These are phyloP conservation scores for Oenanthe javanica DNA, from an alignment of 140 eudicot species.

Conservation along the genomic window DNA sequence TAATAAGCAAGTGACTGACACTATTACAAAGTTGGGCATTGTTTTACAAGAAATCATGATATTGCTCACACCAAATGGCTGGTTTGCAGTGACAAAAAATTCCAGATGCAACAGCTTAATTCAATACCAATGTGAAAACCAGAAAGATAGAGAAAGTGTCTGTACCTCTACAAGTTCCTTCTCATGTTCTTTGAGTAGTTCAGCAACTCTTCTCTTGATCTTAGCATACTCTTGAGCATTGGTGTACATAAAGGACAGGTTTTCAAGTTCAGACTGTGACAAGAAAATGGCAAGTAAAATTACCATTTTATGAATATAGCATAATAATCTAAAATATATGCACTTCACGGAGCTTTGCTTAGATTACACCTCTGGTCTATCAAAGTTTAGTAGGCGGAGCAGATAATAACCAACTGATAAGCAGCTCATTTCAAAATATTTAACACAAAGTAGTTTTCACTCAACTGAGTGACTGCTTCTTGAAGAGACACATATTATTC, in stretches of 20 bases:
- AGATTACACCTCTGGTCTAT: too few relatives aligned
- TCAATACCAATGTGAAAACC: not conserved
- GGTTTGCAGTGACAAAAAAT: not conserved
- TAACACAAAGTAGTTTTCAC: not conserved
- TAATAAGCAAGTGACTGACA: conserved; percentile 5
- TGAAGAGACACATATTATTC: not conserved
- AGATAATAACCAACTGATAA: not conserved
- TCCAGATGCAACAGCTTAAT: not conserved
- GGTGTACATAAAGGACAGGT: conserved; percentile 94
- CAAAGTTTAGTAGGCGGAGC: not conserved
- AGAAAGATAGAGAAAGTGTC: not conserved
- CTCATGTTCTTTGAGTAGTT: conserved; percentile 80
- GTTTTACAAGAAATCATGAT: not conserved
- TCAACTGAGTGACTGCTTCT: not conserved
- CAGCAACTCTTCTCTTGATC: conserved; percentile 74
- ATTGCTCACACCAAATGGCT: not conserved
- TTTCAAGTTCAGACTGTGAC: conserved; percentile 93
- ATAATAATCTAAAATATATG: not conserved
- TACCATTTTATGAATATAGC: not conserved
- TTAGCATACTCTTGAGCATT: conserved; percentile 83
- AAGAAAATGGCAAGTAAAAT: conserved; percentile 7
- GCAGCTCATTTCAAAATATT: not conserved
- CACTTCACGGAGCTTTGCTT: too few relatives aligned
- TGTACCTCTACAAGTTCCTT: conserved; percentile 77
- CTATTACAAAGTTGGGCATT: not conserved